phyloP scores from a whole-genome alignment of 805 yeast species.

The Priceomyces melissophilus region DNA sequence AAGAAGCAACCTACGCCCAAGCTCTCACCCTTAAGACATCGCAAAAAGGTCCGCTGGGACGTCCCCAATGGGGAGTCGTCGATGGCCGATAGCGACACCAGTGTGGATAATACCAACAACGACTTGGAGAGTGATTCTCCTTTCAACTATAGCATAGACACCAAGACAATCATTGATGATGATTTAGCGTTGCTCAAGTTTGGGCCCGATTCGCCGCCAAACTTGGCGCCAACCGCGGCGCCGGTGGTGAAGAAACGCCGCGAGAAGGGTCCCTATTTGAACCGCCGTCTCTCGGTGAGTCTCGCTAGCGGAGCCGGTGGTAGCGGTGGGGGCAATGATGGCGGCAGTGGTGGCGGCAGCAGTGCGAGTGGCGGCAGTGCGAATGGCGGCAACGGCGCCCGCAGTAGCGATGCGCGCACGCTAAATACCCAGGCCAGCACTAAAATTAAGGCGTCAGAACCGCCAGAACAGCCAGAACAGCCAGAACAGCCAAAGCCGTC shows the following conservation, averaged over 20 bases:
- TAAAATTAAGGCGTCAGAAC: constrained; percentile 5
- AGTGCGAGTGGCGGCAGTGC: too few species aligned
- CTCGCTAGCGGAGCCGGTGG: constrained; percentile 5
- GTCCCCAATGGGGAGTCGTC: constrained; percentile 22
- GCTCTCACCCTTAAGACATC: constrained; percentile 8
- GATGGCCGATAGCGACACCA: constrained; percentile 26
- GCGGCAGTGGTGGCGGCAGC: constrained; percentile 4
- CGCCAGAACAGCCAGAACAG: constrained; percentile 10
- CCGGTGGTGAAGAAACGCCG: background rate
- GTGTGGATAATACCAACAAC: constrained; percentile 22
- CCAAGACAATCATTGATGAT: constrained; percentile 19
- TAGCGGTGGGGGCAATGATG: background rate
- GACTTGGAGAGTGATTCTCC: constrained; percentile 31
- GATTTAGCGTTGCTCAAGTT: constrained; percentile 24
- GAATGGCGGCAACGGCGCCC: background rate
- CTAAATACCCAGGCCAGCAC: constrained; percentile 35
- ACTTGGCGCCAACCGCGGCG: constrained; percentile 1
- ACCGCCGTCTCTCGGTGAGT: constrained; percentile 15
- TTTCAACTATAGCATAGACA: constrained; percentile 19
- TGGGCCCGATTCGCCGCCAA: constrained; percentile 34
- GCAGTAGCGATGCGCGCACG: constrained; percentile 9
- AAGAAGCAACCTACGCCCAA: constrained; percentile 9
- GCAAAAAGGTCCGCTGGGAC: constrained; percentile 48
- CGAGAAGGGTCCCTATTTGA: constrained; percentile 8
- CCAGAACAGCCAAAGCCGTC: constrained; percentile 33